phyloP scores from a whole-genome alignment of 2,329 filamentous ascomycete species.

The Neofusicoccum laricinum region DNA sequence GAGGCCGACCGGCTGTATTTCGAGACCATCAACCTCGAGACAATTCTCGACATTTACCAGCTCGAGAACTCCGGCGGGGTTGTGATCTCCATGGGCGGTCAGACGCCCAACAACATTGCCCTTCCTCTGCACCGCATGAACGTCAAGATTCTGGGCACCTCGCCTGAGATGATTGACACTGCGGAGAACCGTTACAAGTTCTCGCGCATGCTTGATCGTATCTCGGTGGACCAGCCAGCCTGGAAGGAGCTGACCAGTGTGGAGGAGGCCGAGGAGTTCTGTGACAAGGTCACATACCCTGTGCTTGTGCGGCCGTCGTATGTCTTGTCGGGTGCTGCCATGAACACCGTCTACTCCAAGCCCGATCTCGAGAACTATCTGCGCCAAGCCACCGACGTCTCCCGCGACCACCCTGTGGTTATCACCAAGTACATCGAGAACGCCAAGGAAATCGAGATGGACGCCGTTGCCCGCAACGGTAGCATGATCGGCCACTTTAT shows the following conservation, averaged over 20 bases:
- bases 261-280: constrained; percentile 84
- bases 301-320: constrained; percentile 95
- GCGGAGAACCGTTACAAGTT: constrained; percentile 99
- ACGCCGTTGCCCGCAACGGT: constrained; percentile 89
- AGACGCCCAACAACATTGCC: constrained; percentile 97
- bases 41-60: constrained; percentile 88
- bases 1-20: constrained; percentile 95
- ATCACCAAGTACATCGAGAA: constrained; percentile 99
- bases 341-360: constrained; percentile 99
- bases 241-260: constrained; percentile 98
- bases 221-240: constrained; percentile 90
- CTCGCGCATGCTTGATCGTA: constrained; percentile 93
- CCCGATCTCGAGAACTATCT: constrained; percentile 87
- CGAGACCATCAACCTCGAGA: constrained; percentile 90
- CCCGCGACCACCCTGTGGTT: constrained; percentile 91
- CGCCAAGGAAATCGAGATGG: constrained; percentile 99
- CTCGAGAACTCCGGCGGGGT: constrained; percentile 80
- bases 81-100: constrained; percentile 92
- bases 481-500: constrained; percentile 93
- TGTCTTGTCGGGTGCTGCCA: constrained; percentile 92
- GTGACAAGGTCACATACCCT: constrained; percentile 83
- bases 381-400: constrained; percentile 87
- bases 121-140: constrained; percentile 83
- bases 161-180: constrained; percentile 97
- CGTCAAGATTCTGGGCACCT: constrained; percentile 90